These are phyloP conservation scores for Pyrenula massariospora DNA, from an alignment of 495 filamentous ascomycete species.

Conservation along the genomic window DNA sequence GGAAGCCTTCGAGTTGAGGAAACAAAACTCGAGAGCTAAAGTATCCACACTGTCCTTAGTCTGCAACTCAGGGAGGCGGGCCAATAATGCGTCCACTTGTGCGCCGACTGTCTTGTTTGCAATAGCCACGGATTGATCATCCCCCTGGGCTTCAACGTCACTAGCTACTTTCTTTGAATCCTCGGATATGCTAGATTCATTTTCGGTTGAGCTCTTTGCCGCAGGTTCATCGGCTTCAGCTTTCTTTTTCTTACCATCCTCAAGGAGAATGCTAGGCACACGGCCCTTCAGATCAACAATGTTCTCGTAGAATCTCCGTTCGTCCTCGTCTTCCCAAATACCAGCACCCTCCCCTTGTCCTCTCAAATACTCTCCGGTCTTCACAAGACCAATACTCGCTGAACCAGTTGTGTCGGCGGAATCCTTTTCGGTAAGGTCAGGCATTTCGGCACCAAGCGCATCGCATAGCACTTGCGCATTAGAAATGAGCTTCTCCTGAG, in stretches of 20 bases:
- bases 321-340: slow-evolving; percentile 98
- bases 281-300: slow-evolving; percentile 90
- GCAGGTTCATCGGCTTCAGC: slow-evolving; percentile 55
- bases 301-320: slow-evolving; percentile 95
- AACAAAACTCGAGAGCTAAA: slow-evolving; percentile 90
- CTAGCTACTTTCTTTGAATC: slow-evolving; percentile 19
- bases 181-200: slow-evolving; percentile 15
- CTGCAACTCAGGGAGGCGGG: slow-evolving; percentile 79
- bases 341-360: slow-evolving; percentile 86
- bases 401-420: slow-evolving; percentile 47
- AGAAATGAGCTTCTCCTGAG: slow-evolving; percentile 77
- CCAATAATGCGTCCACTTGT: slow-evolving; percentile 84
- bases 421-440: slow-evolving; percentile 75
- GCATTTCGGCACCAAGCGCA: slow-evolving; percentile 85
- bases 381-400: slow-evolving; percentile 82
- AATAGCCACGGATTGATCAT: slow-evolving; percentile 86
- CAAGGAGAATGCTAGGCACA: slow-evolving; percentile 83
- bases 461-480: slow-evolving; percentile 91
- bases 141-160: slow-evolving; percentile 41
- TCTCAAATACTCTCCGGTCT: slow-evolving; percentile 84
- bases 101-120: slow-evolving; percentile 96
- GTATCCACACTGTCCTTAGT: slow-evolving; percentile 87
- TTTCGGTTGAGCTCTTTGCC: slow-evolving; percentile 39
- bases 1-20: slow-evolving; percentile 96
- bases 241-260: slow-evolving; percentile 95